Evolutionary conservation across 306 rosid genomes (phyloP).

Genomic region (Cucumis sativus): Cucumber_9930_V3 NC_026661.2:18449501-18450000

Average conservation of each 20-base stretch:
- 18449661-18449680: neutral
- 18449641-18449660: neutral
- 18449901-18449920: neutral
- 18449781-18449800: slow-evolving; percentile 59
- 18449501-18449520: neutral
- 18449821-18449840: slow-evolving; percentile 93
- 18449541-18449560: neutral
- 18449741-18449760: neutral
- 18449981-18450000: neutral
- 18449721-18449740: neutral
- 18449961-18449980: neutral
- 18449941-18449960: neutral
- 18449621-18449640: neutral
- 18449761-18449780: slow-evolving; percentile 18
- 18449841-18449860: slow-evolving; percentile 68
- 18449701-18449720: neutral
- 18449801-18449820: slow-evolving; percentile 65
- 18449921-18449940: neutral
- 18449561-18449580: neutral
- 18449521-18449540: neutral
- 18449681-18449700: neutral
- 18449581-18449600: neutral
- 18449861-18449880: slow-evolving; percentile 28
- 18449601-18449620: neutral
- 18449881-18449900: slow-evolving; percentile 52